These are phyloP conservation scores for Acanthamoeba lugdunensis DNA, from an alignment of 208 protist species.

Conservation along the genomic window DNA sequence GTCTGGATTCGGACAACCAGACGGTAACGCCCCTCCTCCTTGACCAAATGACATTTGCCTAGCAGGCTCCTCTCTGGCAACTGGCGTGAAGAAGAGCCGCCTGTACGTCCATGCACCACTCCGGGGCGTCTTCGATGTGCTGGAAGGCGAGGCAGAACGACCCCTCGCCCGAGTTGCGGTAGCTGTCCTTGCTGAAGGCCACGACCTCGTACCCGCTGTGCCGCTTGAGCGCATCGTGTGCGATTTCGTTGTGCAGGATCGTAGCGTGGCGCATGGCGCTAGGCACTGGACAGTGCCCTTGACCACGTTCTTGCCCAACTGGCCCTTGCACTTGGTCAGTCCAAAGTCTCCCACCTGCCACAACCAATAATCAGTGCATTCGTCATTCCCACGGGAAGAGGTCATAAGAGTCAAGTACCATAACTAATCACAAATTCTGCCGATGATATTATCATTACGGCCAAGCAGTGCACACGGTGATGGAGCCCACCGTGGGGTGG, in stretches of 20 bases:
- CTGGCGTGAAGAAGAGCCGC: neutral
- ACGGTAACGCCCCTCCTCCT: no score
- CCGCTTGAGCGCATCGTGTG: neutral
- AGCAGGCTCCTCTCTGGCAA: neutral
- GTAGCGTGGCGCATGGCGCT: constrained; percentile 33
- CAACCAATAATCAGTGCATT: no score
- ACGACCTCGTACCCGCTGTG: constrained; percentile 11
- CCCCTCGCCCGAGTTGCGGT: constrained; percentile 2
- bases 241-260: neutral
- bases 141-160: constrained; percentile 65
- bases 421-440: no score
- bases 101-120: constrained; percentile 47
- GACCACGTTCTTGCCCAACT: neutral
- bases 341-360: constrained; percentile 54
- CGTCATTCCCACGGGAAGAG: no score
- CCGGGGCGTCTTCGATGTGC: neutral
- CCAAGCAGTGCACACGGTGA: no score
- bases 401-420: no score
- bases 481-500: neutral
- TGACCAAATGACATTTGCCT: no score
- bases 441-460: no score
- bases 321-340: constrained; percentile 9
- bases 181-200: neutral
- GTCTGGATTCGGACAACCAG: no score
- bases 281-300: constrained; percentile 10